Evolutionary conservation across 225 moss, liverwort and hornwort species (phyloP), one percentile per base, ranked within the genome.

Genomic region (Lunularia cruciata): DNA sequence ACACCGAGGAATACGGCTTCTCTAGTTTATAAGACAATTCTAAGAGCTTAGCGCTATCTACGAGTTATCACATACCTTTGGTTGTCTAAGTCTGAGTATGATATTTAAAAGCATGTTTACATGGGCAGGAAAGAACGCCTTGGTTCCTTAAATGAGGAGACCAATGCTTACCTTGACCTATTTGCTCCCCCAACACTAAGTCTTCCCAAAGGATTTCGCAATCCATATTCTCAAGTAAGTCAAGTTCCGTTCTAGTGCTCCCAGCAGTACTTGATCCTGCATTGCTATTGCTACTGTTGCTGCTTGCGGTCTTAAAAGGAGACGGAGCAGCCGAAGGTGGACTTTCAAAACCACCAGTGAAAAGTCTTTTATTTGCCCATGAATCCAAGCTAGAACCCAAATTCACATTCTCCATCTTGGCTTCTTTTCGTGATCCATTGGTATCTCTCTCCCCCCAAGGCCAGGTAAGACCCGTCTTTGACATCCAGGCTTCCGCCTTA

Each of bases 141-240:
- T n/a, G n/a, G n/a, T n/a, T n/a, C n/a, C n/a, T n/a, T n/a, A n/a
- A n/a, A n/a, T n/a, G 20, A 38, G 27, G 15, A 5, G 15, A 8
- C 3, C 42, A 15, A 5, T 26, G 30, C 31, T 52, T 40, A 89
- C 92, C 95, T 87, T 95, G 89, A 46, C 95, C 95, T 65, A 95
- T 86, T 56, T 88, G 85, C 79, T 95, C 92, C 59, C 95, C 95
- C 76, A 95, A 70, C 9, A 83, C 76, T 31, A 95, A 81, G 72
- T 95, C 90, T 53, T 86, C 87, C 95, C 95, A 95, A 49, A 80
- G 70, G 60, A 95, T 87, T 71, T 95, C 95, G 75, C 85, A 88
- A 68, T 95, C 95, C 40, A 69, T 33, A 47, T 70, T 26, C 42
- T 77, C 77, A 7, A 77, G 33, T 5, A 57, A 16, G 19, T 73